Percentiles rank a stretch among this genome's conserved stretches.
phyloP scores from a whole-genome alignment of 2,329 filamentous ascomycete genomes.

The Beauveria bassiana region DNA sequence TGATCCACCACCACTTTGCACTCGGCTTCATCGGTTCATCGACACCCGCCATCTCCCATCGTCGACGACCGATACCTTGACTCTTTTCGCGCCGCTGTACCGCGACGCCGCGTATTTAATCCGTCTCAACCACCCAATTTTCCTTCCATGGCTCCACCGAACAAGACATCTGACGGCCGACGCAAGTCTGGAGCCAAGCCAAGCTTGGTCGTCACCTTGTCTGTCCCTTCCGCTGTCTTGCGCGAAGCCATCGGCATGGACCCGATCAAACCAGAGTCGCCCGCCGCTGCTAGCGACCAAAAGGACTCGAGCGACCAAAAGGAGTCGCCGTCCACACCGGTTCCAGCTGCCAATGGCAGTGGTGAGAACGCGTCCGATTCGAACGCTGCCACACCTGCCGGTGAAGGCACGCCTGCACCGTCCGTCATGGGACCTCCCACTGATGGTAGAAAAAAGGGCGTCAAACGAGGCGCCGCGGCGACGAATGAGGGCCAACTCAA shows the following conservation, averaged over 20 bases:
- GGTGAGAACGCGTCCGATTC: conserved; percentile 53
- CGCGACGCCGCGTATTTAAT: not conserved
- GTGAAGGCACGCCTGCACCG: conserved; percentile 46
- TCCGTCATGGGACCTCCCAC: conserved; percentile 51
- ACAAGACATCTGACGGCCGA: conserved; percentile 27
- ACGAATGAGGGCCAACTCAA: conserved; percentile 56
- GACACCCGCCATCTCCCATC: not conserved
- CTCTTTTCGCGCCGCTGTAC: not conserved
- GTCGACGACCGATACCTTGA: not conserved
- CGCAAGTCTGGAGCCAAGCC: conserved; percentile 31
- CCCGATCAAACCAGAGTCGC: conserved; percentile 33
- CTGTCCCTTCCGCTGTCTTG: conserved; percentile 42
- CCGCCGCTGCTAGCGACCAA: conserved; percentile 32
- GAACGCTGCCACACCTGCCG: conserved; percentile 49
- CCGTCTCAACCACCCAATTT: not conserved
- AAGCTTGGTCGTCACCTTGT: conserved; percentile 42
- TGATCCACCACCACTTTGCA: conserved; percentile 5
- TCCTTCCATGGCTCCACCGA: conserved; percentile 26
- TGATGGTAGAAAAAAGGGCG: conserved; percentile 68
- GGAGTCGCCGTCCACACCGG: conserved; percentile 37
- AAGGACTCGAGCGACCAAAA: conserved; percentile 28
- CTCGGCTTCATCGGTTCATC: not conserved
- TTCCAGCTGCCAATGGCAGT: conserved; percentile 35
- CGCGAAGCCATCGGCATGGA: conserved; percentile 39
- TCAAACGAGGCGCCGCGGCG: conserved; percentile 60